Percentiles rank a stretch among this genome's conserved stretches.
phyloP scores from a whole-genome alignment of 371 early-diverging fungal genomes.

The Lichtheimia ornata region DNA sequence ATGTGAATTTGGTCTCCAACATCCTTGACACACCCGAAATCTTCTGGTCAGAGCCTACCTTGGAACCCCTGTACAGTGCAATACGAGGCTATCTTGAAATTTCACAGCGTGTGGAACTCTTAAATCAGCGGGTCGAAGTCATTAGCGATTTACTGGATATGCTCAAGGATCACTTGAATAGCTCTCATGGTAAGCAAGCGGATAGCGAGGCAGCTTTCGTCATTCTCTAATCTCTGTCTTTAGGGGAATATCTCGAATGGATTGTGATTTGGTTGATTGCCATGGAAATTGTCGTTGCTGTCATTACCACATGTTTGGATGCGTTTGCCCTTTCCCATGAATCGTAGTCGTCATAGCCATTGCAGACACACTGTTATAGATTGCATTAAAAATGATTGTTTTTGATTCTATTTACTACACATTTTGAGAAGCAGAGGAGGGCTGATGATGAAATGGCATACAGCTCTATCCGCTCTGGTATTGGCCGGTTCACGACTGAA shows the following conservation, averaged over 20 bases:
- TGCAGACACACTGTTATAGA: too few species aligned
- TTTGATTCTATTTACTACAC: too few species aligned
- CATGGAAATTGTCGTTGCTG: conserved; percentile 79
- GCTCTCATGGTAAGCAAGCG: conserved; percentile 55
- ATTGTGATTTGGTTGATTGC: conserved; percentile 82
- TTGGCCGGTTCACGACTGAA: too few species aligned
- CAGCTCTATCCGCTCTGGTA: too few species aligned
- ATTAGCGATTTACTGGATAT: conserved; percentile 84
- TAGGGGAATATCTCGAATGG: conserved; percentile 81
- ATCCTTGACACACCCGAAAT: conserved; percentile 88
- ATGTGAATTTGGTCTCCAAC: conserved; percentile 85
- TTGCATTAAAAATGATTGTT: too few species aligned
- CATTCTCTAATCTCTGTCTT: neutral
- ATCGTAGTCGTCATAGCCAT: neutral
- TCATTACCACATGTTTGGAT: conserved; percentile 78
- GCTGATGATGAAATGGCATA: too few species aligned
- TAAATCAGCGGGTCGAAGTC: conserved; percentile 62
- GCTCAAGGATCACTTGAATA: conserved; percentile 80
- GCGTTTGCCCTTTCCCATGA: conserved; percentile 55
- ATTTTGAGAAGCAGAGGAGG: too few species aligned
- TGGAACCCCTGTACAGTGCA: conserved; percentile 79
- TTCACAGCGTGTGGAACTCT: conserved; percentile 68
- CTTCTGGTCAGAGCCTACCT: conserved; percentile 84
- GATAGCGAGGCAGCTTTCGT: too few species aligned
- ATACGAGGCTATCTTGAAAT: conserved; percentile 84